Percentiles rank a stretch among this genome's conserved stretches.
These are phyloP conservation scores for Dendrobium catenatum DNA, from an alignment of 106 monocot genomes.

Conservation along the genomic window DNA sequence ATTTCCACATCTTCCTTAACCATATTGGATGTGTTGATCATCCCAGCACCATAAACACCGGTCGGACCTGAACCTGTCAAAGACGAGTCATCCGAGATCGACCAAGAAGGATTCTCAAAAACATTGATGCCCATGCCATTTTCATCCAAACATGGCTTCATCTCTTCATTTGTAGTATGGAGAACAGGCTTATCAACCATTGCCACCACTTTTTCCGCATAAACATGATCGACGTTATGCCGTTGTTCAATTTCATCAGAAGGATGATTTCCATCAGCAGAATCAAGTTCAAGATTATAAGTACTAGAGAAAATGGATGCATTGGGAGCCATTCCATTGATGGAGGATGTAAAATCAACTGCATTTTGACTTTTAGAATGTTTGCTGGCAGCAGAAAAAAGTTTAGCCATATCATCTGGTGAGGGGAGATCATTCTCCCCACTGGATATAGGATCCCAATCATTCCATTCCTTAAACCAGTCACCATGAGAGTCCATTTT, in stretches of 20 bases:
- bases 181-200: slow-evolving; percentile 2
- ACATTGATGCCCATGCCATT: not conserved
- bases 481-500: slow-evolving; percentile 16
- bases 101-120: not conserved
- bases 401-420: slow-evolving; percentile 44
- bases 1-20: slow-evolving; percentile 2
- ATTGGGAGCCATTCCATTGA: slow-evolving; percentile 18
- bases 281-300: not conserved
- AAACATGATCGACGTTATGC: slow-evolving; percentile 3
- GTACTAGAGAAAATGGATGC: slow-evolving; percentile 3
- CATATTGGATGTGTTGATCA: slow-evolving; percentile 4
- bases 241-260: slow-evolving; percentile 11
- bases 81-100: not conserved
- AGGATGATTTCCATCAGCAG: not conserved
- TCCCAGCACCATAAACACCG: not conserved
- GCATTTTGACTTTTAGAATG: slow-evolving; percentile 10
- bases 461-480: slow-evolving; percentile 54
- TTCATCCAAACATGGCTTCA: slow-evolving; percentile 13
- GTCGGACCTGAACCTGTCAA: not conserved
- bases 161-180: slow-evolving; percentile 6
- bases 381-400: slow-evolving; percentile 29
- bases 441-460: slow-evolving; percentile 83
- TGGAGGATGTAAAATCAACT: slow-evolving; percentile 26
- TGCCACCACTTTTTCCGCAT: not conserved
- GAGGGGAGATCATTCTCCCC: slow-evolving; percentile 69